A percentile compares a stretch with the other conserved stretches of the same genome.
These are phyloP conservation scores for Biscogniauxia sp. DNA, from an alignment of 2,329 filamentous ascomycete species.

Conservation along the genomic window DNA sequence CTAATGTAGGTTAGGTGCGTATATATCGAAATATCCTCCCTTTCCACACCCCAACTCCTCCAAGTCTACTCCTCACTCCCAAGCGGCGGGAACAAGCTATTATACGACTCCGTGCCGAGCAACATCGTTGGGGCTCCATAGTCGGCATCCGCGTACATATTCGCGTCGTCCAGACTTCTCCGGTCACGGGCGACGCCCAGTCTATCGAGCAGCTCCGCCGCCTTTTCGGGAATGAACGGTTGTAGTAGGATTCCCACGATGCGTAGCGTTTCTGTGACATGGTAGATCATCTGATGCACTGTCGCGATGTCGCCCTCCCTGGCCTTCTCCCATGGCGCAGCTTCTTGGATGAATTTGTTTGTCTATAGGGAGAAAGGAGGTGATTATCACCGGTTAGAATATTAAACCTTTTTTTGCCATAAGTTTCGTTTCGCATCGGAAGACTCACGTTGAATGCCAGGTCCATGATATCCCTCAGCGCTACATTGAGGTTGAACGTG, in stretches of 20 bases:
- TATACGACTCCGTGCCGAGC: slow-evolving; percentile 37
- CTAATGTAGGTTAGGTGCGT: too few relatives aligned
- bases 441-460: slow-evolving; percentile 55
- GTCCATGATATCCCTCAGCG: slow-evolving; percentile 63
- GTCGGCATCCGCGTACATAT: slow-evolving; percentile 59
- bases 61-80: slow-evolving; percentile 26
- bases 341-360: slow-evolving; percentile 64
- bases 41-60: not conserved
- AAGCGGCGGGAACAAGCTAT: slow-evolving; percentile 53
- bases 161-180: slow-evolving; percentile 62
- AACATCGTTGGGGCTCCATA: slow-evolving; percentile 59
- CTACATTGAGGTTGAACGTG: slow-evolving; percentile 60
- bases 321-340: slow-evolving; percentile 65
- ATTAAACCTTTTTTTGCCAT: too few relatives aligned
- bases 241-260: slow-evolving; percentile 82
- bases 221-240: slow-evolving; percentile 84
- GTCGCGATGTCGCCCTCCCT: slow-evolving; percentile 36
- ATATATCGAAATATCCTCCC: too few relatives aligned
- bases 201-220: slow-evolving; percentile 68
- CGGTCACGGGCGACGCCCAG: slow-evolving; percentile 66
- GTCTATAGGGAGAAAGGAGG: slow-evolving; percentile 43
- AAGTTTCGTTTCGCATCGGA: not conserved
- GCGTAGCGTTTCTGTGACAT: slow-evolving; percentile 72
- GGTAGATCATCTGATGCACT: slow-evolving; percentile 63
- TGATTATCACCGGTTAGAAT: slow-evolving; percentile 8